phyloP scores from a whole-genome alignment of 1,139 yeast genomes.

The Kodamaea arcana region DNA sequence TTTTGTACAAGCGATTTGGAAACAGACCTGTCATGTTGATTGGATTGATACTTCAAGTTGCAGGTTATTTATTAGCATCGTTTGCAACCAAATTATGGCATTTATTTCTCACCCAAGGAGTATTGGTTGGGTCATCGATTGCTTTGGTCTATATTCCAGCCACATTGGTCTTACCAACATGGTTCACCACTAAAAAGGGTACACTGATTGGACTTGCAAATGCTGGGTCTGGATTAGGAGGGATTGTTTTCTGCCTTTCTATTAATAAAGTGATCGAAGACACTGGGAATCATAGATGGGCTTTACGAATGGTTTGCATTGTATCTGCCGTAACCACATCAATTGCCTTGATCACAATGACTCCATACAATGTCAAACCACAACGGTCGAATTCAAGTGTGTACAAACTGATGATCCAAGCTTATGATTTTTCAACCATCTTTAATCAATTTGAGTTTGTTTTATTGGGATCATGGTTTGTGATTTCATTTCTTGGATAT shows the following conservation, averaged over 20 bases:
- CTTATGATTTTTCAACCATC: neutral
- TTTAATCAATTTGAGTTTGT: conserved; percentile 36
- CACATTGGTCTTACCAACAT: conserved; percentile 53
- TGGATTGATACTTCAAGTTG: conserved; percentile 51
- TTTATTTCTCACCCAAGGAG: conserved; percentile 65
- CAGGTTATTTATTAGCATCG: conserved; percentile 62
- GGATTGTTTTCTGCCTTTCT: conserved; percentile 50
- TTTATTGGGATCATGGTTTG: conserved; percentile 54
- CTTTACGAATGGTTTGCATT: conserved; percentile 57
- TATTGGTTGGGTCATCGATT: conserved; percentile 58
- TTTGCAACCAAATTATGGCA: conserved; percentile 61
- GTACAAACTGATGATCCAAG: neutral
- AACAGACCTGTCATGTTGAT: conserved; percentile 30
- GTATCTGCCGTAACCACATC: conserved; percentile 48
- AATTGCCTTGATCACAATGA: conserved; percentile 29
- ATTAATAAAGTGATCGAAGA: conserved; percentile 43
- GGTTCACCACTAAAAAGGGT: conserved; percentile 58
- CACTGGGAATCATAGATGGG: conserved; percentile 62
- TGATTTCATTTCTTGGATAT: conserved; percentile 53
- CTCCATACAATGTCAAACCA: neutral
- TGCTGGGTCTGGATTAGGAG: conserved; percentile 60
- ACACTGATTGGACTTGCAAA: conserved; percentile 59
- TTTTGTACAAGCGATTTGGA: conserved; percentile 33
- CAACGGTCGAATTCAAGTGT: neutral
- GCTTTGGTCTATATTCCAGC: conserved; percentile 59